Evolutionary conservation across 306 rosid genomes (phyloP).

Genomic region (Castanopsis chinensis): DNA sequence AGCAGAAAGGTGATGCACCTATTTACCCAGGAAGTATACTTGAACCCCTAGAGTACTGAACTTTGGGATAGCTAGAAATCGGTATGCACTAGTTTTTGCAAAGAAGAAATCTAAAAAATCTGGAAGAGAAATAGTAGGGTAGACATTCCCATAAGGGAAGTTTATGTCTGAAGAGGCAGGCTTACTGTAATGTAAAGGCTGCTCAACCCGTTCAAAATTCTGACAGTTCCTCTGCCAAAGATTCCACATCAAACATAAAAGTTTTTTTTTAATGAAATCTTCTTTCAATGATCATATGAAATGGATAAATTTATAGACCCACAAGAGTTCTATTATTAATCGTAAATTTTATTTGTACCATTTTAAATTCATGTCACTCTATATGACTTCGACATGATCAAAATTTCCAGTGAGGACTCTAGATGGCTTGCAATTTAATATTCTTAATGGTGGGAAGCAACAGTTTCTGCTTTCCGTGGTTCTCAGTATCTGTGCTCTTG

Average conservation of each 20-base stretch:
- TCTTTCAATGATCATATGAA: neutral
- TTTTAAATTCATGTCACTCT: neutral
- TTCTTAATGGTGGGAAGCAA: neutral
- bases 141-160: neutral
- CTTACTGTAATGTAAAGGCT: no score
- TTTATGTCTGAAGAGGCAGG: no score
- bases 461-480: neutral
- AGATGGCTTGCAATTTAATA: neutral
- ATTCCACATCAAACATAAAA: neutral
- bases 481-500: neutral
- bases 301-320: neutral
- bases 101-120: neutral
- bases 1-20: no score
- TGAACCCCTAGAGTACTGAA: neutral
- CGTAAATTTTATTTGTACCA: neutral
- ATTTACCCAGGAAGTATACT: no score
- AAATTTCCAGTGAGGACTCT: neutral
- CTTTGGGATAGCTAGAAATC: neutral
- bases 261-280: neutral
- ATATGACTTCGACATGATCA: neutral
- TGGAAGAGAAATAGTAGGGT: neutral
- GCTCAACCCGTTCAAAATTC: neutral
- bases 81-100: neutral
- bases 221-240: neutral
- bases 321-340: neutral